Evolutionary conservation across 164 flowering plant species (phyloP).

Genomic region (Amborella trichopoda): DNA sequence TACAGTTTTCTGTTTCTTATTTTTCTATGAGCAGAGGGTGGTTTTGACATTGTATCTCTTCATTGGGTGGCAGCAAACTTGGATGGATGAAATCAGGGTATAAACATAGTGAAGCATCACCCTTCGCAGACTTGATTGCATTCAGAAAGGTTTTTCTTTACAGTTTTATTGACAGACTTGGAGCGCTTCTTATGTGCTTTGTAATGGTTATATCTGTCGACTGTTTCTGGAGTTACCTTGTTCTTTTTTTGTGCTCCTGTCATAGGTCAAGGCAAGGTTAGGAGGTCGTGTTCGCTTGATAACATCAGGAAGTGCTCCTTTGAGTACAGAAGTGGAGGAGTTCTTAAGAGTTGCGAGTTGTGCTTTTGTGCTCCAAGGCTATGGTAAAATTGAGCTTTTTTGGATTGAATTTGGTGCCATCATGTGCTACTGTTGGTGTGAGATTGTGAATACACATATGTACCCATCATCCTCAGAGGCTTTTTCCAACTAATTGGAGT

Average conservation of each 20-base stretch:
- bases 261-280: constrained; percentile 60
- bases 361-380: constrained; percentile 75
- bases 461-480: no score
- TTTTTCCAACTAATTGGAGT: no score
- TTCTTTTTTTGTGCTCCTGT: neutral
- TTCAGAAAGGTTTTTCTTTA: constrained; percentile 65
- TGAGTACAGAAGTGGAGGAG: constrained; percentile 75
- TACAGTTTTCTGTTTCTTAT: neutral
- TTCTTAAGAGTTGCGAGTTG: constrained; percentile 83
- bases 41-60: neutral
- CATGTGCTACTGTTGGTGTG: neutral
- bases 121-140: constrained; percentile 76
- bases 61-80: constrained; percentile 55
- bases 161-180: constrained; percentile 2
- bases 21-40: neutral
- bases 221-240: neutral
- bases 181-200: neutral
- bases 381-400: constrained; percentile 37
- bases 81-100: constrained; percentile 71
- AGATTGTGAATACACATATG: no score
- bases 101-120: constrained; percentile 69
- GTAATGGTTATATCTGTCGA: neutral
- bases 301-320: constrained; percentile 84
- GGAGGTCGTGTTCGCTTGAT: constrained; percentile 83
- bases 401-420: neutral